phyloP scores from a whole-genome alignment of 805 yeast genomes.

The Saccharomycodes ludwigii region DNA sequence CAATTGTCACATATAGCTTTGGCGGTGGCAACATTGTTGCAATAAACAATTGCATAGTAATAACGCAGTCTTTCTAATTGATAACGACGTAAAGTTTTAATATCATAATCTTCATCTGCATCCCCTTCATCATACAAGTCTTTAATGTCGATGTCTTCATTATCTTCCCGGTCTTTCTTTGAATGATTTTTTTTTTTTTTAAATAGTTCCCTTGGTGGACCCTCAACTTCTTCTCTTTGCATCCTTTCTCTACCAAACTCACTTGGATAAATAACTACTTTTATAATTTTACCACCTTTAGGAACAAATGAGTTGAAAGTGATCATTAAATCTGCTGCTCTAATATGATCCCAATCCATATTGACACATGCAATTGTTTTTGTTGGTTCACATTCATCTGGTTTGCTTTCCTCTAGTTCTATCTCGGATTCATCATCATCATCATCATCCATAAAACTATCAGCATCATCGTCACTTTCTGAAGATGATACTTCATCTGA shows the following conservation, averaged over 20 bases:
- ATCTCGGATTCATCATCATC: conserved; percentile 41
- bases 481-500: conserved; percentile 35
- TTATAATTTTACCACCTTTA: conserved; percentile 49
- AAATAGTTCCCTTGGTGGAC: conserved; percentile 84
- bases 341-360: conserved; percentile 94
- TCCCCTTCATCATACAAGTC: conserved; percentile 69
- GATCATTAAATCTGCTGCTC: conserved; percentile 77
- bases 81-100: conserved; percentile 72
- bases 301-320: conserved; percentile 82
- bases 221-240: conserved; percentile 81
- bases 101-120: conserved; percentile 74
- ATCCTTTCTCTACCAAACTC: conserved; percentile 89
- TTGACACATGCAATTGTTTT: conserved; percentile 80
- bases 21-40: conserved; percentile 66
- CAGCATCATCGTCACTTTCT: conserved; percentile 30
- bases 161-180: conserved; percentile 29
- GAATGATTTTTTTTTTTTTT: conserved; percentile 30
- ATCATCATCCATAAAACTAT: conserved; percentile 25
- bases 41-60: conserved; percentile 80
- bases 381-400: conserved; percentile 85
- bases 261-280: conserved; percentile 71
- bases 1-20: conserved; percentile 68
- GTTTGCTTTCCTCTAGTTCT: conserved; percentile 43
- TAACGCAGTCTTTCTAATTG: conserved; percentile 89
- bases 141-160: conserved; percentile 51